Evolutionary conservation across 441 rosid genomes (phyloP).

Genomic region (Sinapis alba): DNA sequence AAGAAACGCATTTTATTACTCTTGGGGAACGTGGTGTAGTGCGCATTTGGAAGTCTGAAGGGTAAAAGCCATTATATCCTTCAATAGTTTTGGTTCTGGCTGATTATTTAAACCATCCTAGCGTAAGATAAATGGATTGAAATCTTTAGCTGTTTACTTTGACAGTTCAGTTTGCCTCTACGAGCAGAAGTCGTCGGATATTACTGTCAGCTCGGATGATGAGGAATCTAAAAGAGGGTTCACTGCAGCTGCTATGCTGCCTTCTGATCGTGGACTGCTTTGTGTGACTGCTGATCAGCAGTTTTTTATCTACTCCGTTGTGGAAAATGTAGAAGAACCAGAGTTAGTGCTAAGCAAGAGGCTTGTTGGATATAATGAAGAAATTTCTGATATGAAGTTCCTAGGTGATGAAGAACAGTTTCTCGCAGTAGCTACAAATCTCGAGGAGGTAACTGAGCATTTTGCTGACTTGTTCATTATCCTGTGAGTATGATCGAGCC

Average conservation of each 20-base stretch:
- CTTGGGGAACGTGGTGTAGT: conserved; percentile 92
- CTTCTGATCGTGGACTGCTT: conserved; percentile 74
- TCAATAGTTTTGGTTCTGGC: background rate
- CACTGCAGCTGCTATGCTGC: conserved; percentile 67
- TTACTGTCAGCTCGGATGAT: conserved; percentile 55
- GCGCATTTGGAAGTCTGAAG: conserved; percentile 81
- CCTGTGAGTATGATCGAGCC: conserved; percentile 21
- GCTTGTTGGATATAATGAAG: conserved; percentile 92
- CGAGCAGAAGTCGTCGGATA: conserved; percentile 85
- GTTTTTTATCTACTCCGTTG: conserved; percentile 63
- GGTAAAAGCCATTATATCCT: conserved; percentile 50
- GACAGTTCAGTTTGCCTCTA: conserved; percentile 78
- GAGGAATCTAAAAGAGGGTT: conserved; percentile 82
- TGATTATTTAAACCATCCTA: conserved; percentile 6
- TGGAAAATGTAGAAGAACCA: conserved; percentile 50
- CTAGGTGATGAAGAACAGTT: conserved; percentile 86
- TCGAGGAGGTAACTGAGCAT: conserved; percentile 70
- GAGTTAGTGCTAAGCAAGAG: conserved; percentile 64
- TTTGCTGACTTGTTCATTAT: conserved; percentile 11
- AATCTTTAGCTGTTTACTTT: conserved; percentile 39
- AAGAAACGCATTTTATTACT: conserved; percentile 62
- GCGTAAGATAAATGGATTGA: background rate
- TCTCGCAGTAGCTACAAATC: conserved; percentile 95
- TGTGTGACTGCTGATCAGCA: conserved; percentile 98
- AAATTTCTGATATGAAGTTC: conserved; percentile 90